Conservation (phyloP, 352 stramenopile genomes). For the Pythium folliculosum region DNA sequence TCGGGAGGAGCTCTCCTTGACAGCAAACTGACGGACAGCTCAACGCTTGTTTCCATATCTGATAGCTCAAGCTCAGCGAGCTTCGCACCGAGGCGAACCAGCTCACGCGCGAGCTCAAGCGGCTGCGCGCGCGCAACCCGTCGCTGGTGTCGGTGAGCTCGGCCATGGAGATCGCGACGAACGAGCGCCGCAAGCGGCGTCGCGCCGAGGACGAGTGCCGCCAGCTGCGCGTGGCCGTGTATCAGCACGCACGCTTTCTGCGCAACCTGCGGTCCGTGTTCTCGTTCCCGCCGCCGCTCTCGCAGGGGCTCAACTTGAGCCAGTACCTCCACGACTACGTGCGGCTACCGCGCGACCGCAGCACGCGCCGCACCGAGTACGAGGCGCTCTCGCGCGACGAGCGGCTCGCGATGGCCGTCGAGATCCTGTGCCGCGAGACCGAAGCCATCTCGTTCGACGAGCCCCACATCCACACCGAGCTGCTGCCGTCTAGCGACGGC, state of each 20-base stretch:
- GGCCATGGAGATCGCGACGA: slow-evolving; percentile 7
- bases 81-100: slow-evolving; percentile 7
- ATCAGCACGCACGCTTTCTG: slow-evolving; percentile 9
- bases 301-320: slow-evolving; percentile 12
- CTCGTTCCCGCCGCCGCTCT: neutral
- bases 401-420: slow-evolving; percentile 21
- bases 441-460: slow-evolving; percentile 3
- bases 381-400: slow-evolving; percentile 29
- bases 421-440: slow-evolving; percentile 9
- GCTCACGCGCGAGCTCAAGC: slow-evolving; percentile 13
- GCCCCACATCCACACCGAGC: slow-evolving; percentile 6
- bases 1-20: neutral
- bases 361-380: slow-evolving; percentile 21
- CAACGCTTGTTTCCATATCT: neutral
- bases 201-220: slow-evolving; percentile 23
- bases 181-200: slow-evolving; percentile 11
- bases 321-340: slow-evolving; percentile 23
- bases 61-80: neutral
- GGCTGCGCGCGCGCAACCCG: neutral
- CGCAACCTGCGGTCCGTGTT: slow-evolving; percentile 11
- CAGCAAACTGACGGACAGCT: neutral
- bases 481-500: neutral
- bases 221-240: slow-evolving; percentile 17
- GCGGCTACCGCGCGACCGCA: slow-evolving; percentile 14
- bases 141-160: neutral